Evolutionary conservation across 2,329 filamentous ascomycete genomes (phyloP).

Genomic region (Pseudopithomyces chartarum): DNA sequence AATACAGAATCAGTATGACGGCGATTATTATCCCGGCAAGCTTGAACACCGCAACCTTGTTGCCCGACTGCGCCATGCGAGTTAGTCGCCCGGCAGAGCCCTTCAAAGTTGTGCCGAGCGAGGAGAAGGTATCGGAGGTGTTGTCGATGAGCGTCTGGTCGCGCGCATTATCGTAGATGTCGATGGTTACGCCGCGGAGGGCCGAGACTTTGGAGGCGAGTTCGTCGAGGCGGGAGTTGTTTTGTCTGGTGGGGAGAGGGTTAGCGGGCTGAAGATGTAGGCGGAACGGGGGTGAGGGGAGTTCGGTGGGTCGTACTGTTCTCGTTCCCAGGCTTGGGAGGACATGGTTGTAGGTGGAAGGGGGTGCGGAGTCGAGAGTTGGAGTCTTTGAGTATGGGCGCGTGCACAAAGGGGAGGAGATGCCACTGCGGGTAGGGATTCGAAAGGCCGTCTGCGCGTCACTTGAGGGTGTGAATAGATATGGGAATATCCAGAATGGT

Average conservation of each 20-base stretch:
- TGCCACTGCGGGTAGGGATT: neutral
- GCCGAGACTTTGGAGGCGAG: conserved; percentile 89
- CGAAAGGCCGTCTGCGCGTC: neutral
- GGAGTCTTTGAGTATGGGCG: neutral
- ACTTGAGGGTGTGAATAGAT: neutral
- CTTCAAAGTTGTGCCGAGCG: conserved; percentile 80
- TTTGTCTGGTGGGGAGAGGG: conserved; percentile 64
- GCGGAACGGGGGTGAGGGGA: neutral
- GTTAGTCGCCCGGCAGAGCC: conserved; percentile 82
- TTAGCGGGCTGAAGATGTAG: neutral
- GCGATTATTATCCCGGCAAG: conserved; percentile 81
- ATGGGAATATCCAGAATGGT: neutral
- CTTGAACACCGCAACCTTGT: conserved; percentile 89
- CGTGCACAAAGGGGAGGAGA: neutral
- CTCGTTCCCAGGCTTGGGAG: conserved; percentile 13
- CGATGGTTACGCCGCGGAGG: conserved; percentile 89
- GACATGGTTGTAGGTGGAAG: neutral
- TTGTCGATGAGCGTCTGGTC: conserved; percentile 87
- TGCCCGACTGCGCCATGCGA: conserved; percentile 88
- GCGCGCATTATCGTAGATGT: conserved; percentile 96
- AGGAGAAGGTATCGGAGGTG: conserved; percentile 90
- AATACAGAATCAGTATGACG: conserved; percentile 75
- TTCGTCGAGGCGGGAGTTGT: conserved; percentile 91
- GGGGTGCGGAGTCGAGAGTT: neutral
- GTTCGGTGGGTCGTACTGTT: conserved; percentile 6